Percentiles rank a stretch among this genome's conserved stretches.
These are phyloP conservation scores for Thelonectria olida DNA, from an alignment of 2,329 filamentous ascomycete species.

Conservation along the genomic window DNA sequence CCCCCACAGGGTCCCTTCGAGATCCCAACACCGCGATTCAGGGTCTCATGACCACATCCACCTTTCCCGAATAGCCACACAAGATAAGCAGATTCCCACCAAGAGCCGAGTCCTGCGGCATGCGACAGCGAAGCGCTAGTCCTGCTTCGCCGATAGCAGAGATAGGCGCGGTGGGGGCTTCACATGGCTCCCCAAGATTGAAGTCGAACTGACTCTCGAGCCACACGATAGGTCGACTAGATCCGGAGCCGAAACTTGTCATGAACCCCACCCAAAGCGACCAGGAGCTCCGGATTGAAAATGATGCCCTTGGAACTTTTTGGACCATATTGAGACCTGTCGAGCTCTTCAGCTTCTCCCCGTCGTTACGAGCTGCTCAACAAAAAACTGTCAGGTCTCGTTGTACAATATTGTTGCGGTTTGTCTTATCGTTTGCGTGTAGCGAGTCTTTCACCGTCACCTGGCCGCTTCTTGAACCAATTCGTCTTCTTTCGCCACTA, in stretches of 20 bases:
- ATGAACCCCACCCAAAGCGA: background rate
- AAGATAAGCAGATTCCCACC: background rate
- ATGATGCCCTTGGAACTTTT: background rate
- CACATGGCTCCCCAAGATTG: background rate
- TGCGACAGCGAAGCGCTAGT: constrained; percentile 3
- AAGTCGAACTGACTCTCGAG: background rate
- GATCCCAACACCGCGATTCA: background rate
- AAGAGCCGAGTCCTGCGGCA: background rate
- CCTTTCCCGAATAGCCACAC: background rate
- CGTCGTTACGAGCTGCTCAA: background rate
- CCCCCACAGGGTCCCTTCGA: background rate
- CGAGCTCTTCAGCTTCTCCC: background rate
- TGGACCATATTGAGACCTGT: background rate
- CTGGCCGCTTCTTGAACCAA: background rate
- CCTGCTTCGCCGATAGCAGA: background rate
- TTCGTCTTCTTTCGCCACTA: background rate
- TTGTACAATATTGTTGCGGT: background rate
- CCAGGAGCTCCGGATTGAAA: background rate
- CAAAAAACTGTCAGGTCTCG: background rate
- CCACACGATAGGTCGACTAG: too few relatives aligned
- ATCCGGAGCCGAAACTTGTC: constrained; percentile 5
- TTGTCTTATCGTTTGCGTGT: background rate
- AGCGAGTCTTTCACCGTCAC: background rate
- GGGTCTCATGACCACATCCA: background rate
- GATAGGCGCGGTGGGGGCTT: background rate